Conservation (phyloP, 2,329 filamentous ascomycete species). For the Coniochaeta sp. region DNA sequence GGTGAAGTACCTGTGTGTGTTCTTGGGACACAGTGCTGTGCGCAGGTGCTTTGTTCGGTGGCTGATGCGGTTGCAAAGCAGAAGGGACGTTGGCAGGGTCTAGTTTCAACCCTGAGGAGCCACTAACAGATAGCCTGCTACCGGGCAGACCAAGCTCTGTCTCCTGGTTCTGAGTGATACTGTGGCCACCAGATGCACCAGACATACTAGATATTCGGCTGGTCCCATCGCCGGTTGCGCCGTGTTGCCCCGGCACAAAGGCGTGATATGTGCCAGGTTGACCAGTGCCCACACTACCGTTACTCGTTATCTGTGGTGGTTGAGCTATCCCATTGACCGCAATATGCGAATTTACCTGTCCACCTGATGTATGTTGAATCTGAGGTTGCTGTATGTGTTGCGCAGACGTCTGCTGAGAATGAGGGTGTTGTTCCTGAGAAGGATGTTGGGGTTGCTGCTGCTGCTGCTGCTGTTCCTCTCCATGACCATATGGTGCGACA, state of each 20-base stretch:
- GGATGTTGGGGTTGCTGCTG: not conserved
- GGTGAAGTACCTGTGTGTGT: not conserved
- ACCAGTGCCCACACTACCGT: not conserved
- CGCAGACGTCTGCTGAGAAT: not conserved
- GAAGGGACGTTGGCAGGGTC: conserved; percentile 14
- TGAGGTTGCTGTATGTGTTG: conserved; percentile 1
- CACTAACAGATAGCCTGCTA: conserved; percentile 13
- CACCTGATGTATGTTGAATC: not conserved
- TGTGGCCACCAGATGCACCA: conserved; percentile 4
- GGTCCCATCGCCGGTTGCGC: not conserved
- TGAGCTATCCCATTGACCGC: not conserved
- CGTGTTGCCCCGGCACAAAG: conserved; percentile 1
- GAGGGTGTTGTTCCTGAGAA: not conserved
- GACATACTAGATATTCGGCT: conserved; percentile 1
- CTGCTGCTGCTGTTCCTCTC: not conserved
- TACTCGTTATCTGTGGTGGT: not conserved
- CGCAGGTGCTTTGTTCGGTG: not conserved
- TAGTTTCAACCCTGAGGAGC: conserved; percentile 8
- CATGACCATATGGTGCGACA: not conserved
- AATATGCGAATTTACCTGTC: conserved; percentile 2
- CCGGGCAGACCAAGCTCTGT: conserved; percentile 3
- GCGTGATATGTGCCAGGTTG: not conserved
- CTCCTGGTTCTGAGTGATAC: conserved; percentile 5
- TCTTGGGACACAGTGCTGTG: conserved; percentile 3
- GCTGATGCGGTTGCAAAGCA: conserved; percentile 15